These are phyloP conservation scores for Agapanthus africanus DNA, from an alignment of 106 monocot species.

Conservation along the genomic window DNA sequence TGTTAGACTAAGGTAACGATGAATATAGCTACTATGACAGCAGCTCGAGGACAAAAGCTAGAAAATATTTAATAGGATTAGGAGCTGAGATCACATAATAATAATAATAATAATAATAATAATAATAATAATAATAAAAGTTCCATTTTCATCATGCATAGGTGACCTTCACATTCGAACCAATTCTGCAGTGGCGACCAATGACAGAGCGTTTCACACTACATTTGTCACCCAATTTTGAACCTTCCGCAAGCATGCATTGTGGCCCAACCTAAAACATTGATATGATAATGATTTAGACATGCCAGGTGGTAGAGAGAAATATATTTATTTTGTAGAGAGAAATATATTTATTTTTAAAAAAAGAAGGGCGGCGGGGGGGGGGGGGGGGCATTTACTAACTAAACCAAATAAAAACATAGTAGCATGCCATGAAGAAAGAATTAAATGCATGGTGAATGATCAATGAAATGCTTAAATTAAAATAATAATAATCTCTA, in stretches of 20 bases:
- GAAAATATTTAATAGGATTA: background rate
- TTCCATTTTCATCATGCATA: background rate
- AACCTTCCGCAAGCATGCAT: conserved; percentile 93
- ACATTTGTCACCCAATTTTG: conserved; percentile 94
- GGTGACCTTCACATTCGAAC: conserved; percentile 94
- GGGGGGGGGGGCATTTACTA: background rate
- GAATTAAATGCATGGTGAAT: background rate
- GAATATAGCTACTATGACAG: background rate
- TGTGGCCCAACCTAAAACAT: conserved; percentile 75
- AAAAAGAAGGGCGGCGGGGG: too few relatives aligned
- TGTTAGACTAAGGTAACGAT: background rate
- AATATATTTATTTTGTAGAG: too few relatives aligned
- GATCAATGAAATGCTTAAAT: background rate
- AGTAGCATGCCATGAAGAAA: background rate
- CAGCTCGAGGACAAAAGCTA: background rate
- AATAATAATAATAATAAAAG: background rate
- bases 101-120: background rate
- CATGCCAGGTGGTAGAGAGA: conserved; percentile 6
- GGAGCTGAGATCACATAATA: background rate
- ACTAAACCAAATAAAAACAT: background rate
- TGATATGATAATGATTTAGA: background rate
- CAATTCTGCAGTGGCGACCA: conserved; percentile 96
- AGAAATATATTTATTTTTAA: too few relatives aligned
- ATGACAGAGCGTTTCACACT: conserved; percentile 93
- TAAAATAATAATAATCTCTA: background rate